Conservation (phyloP, 1,139 yeast species). For the Taphrina communis region DNA sequence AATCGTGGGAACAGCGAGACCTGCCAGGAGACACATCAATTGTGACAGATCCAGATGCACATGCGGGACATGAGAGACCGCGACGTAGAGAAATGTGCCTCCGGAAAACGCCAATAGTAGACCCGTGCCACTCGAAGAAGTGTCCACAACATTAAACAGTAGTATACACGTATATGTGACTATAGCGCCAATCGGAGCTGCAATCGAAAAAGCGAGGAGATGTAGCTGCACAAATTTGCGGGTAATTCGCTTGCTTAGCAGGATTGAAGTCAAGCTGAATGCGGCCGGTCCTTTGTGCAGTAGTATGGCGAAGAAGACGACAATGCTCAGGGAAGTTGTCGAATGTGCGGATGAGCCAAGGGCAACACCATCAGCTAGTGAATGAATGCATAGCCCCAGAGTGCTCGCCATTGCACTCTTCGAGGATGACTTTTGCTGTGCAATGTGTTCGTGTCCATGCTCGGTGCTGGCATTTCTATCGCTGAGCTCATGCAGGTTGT, state of each 20-base stretch:
- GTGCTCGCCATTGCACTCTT: slow-evolving; percentile 55
- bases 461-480: slow-evolving; percentile 1
- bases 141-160: slow-evolving; percentile 49
- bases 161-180: slow-evolving; percentile 56
- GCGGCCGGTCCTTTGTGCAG: slow-evolving; percentile 79
- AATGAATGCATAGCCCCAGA: slow-evolving; percentile 69
- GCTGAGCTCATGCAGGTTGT: slow-evolving; percentile 30
- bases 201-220: slow-evolving; percentile 57
- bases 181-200: slow-evolving; percentile 63
- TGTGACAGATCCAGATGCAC: background rate
- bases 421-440: slow-evolving; percentile 11
- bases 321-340: slow-evolving; percentile 56
- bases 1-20: slow-evolving; percentile 13
- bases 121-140: slow-evolving; percentile 56
- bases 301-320: slow-evolving; percentile 65
- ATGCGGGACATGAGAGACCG: slow-evolving; percentile 24
- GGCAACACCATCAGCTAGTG: slow-evolving; percentile 76
- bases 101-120: slow-evolving; percentile 65
- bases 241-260: slow-evolving; percentile 54
- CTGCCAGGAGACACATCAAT: background rate
- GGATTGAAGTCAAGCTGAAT: slow-evolving; percentile 67
- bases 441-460: background rate
- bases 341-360: slow-evolving; percentile 65
- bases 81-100: slow-evolving; percentile 63
- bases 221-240: slow-evolving; percentile 55